phyloP scores from a whole-genome alignment of 345 rosid genomes.

The Trapa incisa region DNA sequence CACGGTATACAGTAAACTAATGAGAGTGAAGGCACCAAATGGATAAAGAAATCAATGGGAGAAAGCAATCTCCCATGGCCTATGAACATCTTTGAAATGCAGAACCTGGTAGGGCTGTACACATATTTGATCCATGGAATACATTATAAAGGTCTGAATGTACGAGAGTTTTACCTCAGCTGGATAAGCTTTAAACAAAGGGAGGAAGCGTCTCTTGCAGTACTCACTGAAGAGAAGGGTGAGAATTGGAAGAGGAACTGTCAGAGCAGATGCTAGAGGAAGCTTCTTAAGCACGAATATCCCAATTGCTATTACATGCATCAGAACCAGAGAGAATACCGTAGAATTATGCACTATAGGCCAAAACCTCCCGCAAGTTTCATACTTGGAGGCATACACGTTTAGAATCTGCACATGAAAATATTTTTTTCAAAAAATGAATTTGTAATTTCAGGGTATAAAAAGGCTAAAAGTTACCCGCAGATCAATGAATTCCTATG shows the following conservation, averaged over 20 bases:
- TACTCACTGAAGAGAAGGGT: conserved; percentile 63
- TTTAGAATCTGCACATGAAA: conserved; percentile 50
- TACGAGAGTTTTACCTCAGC: conserved; percentile 42
- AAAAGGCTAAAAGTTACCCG: background rate
- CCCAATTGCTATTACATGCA: conserved; percentile 82
- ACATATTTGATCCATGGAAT: background rate
- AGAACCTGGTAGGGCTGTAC: background rate
- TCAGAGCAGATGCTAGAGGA: conserved; percentile 61
- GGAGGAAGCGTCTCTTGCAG: conserved; percentile 63
- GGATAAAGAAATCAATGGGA: background rate
- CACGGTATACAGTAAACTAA: background rate
- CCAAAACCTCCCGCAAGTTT: conserved; percentile 73
- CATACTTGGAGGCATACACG: conserved; percentile 62
- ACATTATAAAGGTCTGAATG: background rate
- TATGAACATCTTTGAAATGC: background rate
- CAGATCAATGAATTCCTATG: background rate
- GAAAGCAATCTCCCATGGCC: background rate
- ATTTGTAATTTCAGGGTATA: background rate
- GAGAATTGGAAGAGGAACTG: conserved; percentile 68
- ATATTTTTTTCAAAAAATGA: background rate
- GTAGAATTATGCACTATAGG: conserved; percentile 64
- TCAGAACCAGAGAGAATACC: conserved; percentile 62
- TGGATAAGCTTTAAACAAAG: conserved; percentile 54
- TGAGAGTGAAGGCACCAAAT: background rate
- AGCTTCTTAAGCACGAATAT: conserved; percentile 71